Conservation (phyloP, 805 yeast genomes). For the Barnettozyma vustinii region DNA sequence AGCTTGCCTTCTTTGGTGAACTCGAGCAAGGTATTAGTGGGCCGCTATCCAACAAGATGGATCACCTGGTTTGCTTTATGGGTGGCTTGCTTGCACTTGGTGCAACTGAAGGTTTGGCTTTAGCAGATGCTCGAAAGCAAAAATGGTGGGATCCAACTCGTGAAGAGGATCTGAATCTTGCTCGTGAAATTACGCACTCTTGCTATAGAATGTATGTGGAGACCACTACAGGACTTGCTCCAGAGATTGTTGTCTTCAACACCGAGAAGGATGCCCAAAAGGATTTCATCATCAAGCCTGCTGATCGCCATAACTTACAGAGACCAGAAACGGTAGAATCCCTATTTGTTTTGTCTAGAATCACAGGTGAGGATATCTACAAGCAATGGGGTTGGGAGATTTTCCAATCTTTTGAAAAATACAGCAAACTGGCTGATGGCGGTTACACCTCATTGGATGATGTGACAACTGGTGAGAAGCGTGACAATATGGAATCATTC, state of each 20-base stretch:
- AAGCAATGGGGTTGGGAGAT: conserved; percentile 89
- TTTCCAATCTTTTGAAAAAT: conserved; percentile 60
- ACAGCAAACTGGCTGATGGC: conserved; percentile 45
- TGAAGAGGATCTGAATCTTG: conserved; percentile 63
- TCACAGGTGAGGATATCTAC: conserved; percentile 76
- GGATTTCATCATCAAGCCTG: conserved; percentile 65
- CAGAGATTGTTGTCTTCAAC: conserved; percentile 86
- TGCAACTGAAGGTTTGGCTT: conserved; percentile 70
- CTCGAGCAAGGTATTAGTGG: conserved; percentile 62
- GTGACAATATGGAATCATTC: conserved; percentile 83
- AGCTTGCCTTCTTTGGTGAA: conserved; percentile 72
- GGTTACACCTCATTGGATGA: conserved; percentile 64
- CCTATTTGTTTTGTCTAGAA: conserved; percentile 68
- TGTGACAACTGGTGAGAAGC: conserved; percentile 43
- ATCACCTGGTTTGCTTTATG: conserved; percentile 85
- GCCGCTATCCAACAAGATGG: conserved; percentile 69
- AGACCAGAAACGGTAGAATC: conserved; percentile 94
- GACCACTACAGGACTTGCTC: conserved; percentile 71
- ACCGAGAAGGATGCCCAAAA: conserved; percentile 35
- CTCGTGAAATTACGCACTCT: conserved; percentile 67
- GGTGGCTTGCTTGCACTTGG: conserved; percentile 89
- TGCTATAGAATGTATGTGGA: conserved; percentile 82
- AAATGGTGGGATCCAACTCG: conserved; percentile 52
- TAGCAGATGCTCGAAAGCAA: conserved; percentile 47
- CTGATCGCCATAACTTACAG: conserved; percentile 80